Conservation (phyloP, 768 basidiomycete species). For the Rhodotorula babjevae region DNA sequence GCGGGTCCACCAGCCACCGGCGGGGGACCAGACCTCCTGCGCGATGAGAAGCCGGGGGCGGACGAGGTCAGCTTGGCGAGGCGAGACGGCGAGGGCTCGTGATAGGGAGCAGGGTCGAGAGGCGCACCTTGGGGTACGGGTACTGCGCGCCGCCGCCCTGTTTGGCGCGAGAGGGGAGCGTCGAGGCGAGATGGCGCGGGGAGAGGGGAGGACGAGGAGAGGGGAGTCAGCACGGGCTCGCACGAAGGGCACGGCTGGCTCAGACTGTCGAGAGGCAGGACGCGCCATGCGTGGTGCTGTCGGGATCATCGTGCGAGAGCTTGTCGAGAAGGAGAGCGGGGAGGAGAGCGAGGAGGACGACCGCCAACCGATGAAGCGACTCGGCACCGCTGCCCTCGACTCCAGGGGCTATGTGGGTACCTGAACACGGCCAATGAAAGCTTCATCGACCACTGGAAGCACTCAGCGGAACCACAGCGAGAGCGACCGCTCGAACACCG, state of each 20-base stretch:
- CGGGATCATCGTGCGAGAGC: conserved; percentile 20
- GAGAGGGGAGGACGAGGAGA: not conserved
- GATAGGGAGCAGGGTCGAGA: not conserved
- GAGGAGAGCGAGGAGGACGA: not conserved
- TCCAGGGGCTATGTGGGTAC: too few species aligned
- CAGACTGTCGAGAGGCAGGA: rapidly evolving
- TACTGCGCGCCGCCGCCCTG: conserved; percentile 55
- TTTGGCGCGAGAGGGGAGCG: not conserved
- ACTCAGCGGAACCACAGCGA: too few species aligned
- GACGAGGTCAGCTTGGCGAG: not conserved
- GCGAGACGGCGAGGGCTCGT: not conserved
- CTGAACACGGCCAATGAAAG: too few species aligned
- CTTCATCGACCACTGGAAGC: too few species aligned
- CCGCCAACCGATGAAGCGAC: too few species aligned
- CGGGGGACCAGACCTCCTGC: conserved; percentile 90
- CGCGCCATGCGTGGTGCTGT: conserved; percentile 32
- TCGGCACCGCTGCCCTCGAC: too few species aligned
- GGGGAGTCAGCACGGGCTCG: not conserved
- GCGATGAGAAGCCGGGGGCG: conserved; percentile 41
- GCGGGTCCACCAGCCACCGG: conserved; percentile 94
- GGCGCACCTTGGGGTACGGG: conserved; percentile 58
- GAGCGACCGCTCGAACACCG: too few species aligned
- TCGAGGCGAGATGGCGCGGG: too few species aligned
- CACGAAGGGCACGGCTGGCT: rapidly evolving
- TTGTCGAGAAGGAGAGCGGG: not conserved